Evolutionary conservation across 352 stramenopile genomes (phyloP).

Genomic region (Nothophytophthora sp.): DNA sequence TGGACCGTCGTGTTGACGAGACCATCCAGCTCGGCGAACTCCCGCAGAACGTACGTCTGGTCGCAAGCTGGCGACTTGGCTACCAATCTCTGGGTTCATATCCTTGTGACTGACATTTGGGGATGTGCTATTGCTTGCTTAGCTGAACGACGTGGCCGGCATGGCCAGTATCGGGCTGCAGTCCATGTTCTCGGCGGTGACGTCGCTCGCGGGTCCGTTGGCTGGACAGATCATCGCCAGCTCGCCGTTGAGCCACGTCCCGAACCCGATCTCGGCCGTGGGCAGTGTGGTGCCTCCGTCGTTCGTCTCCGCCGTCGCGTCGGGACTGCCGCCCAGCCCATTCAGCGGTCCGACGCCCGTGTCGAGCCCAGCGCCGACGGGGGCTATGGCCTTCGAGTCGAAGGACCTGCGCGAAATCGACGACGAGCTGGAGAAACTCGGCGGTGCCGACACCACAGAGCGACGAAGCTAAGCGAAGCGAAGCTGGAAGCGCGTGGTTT

Average conservation of each 20-base stretch:
- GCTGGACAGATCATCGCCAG: slow-evolving; percentile 64
- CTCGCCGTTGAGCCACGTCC: slow-evolving; percentile 64
- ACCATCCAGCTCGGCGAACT: slow-evolving; percentile 79
- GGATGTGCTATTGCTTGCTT: too few species aligned
- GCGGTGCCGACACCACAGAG: slow-evolving; percentile 29
- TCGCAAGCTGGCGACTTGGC: too few species aligned
- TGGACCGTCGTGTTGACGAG: slow-evolving; percentile 83
- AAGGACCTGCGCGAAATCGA: slow-evolving; percentile 74
- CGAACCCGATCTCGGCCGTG: slow-evolving; percentile 77
- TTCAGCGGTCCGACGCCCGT: slow-evolving; percentile 17
- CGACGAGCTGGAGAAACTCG: slow-evolving; percentile 69
- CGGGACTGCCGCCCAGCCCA: slow-evolving; percentile 45
- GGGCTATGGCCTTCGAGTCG: slow-evolving; percentile 42
- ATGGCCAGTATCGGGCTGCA: slow-evolving; percentile 84
- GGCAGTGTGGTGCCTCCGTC: slow-evolving; percentile 50
- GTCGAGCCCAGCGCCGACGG: slow-evolving; percentile 14
- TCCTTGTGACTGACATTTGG: too few species aligned
- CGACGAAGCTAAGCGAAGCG: slow-evolving; percentile 22
- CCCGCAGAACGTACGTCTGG: slow-evolving; percentile 81
- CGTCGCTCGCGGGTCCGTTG: slow-evolving; percentile 77
- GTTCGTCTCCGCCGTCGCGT: slow-evolving; percentile 43
- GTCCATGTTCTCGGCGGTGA: slow-evolving; percentile 73
- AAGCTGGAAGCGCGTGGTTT: too few species aligned
- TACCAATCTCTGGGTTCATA: too few species aligned
- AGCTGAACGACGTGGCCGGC: slow-evolving; percentile 71